phyloP scores from a whole-genome alignment of 2,329 filamentous ascomycete genomes.

The Cadophora sp. region DNA sequence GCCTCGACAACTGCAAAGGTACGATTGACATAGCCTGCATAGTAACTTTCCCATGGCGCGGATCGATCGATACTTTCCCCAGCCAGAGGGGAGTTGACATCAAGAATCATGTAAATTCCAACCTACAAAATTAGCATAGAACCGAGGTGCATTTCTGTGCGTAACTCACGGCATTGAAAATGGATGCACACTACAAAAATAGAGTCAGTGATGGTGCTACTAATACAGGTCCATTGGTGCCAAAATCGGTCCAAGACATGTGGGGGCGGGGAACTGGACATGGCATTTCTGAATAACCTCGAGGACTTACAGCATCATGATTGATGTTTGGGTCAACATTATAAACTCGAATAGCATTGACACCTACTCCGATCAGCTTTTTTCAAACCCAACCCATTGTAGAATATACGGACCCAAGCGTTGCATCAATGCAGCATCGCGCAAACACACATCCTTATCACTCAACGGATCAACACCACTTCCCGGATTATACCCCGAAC shows the following conservation, averaged over 20 bases:
- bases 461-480: slow-evolving; percentile 68
- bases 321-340: slow-evolving; percentile 70
- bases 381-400: neutral
- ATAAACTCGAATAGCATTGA: slow-evolving; percentile 75
- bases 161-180: slow-evolving; percentile 63
- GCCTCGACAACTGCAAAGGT: slow-evolving; percentile 72
- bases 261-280: neutral
- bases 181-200: slow-evolving; percentile 62
- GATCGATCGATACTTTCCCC: slow-evolving; percentile 62
- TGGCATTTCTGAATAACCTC: neutral
- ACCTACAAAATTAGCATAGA: slow-evolving; percentile 41
- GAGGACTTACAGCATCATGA: slow-evolving; percentile 56
- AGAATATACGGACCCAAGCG: slow-evolving; percentile 49
- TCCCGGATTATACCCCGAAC: slow-evolving; percentile 63
- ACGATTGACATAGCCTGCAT: slow-evolving; percentile 65
- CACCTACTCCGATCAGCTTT: slow-evolving; percentile 45
- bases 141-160: slow-evolving; percentile 37
- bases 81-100: slow-evolving; percentile 69
- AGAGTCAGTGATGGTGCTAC: neutral
- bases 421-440: slow-evolving; percentile 72
- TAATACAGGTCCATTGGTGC: neutral
- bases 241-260: neutral
- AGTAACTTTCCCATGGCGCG: slow-evolving; percentile 66
- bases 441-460: slow-evolving; percentile 62
- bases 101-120: slow-evolving; percentile 73